Percentiles rank a stretch among this genome's conserved stretches.
These are phyloP conservation scores for Pseudopithomyces maydicus DNA, from an alignment of 2,329 filamentous ascomycete species.

Conservation along the genomic window DNA sequence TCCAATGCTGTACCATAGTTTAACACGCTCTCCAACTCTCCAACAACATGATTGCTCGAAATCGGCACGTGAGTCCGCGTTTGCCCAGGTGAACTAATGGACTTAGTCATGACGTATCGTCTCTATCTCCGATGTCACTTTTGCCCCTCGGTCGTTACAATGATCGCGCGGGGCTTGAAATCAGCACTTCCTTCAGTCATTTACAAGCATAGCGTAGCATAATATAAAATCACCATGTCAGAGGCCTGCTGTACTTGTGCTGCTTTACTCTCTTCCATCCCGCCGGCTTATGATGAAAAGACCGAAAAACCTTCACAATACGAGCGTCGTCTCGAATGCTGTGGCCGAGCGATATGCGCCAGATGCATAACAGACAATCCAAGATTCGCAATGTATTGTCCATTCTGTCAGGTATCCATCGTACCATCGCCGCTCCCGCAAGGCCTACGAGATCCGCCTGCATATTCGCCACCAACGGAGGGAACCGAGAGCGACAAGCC, in stretches of 20 bases:
- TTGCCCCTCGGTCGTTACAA: constrained; percentile 7
- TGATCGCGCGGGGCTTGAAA: not conserved
- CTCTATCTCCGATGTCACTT: constrained; percentile 17
- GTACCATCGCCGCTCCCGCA: constrained; percentile 65
- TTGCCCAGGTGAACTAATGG: constrained; percentile 23
- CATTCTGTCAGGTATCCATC: constrained; percentile 76
- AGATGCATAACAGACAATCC: constrained; percentile 71
- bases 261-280: constrained; percentile 61
- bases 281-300: constrained; percentile 58
- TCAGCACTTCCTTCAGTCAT: not conserved
- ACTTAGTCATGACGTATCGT: constrained; percentile 42
- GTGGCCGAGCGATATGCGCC: constrained; percentile 72
- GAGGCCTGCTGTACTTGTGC: constrained; percentile 74
- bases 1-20: too few relatives aligned
- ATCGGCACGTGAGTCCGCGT: constrained; percentile 26
- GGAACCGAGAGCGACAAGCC: constrained; percentile 43
- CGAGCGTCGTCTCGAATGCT: constrained; percentile 70
- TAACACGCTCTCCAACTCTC: too few relatives aligned
- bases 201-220: constrained; percentile 6
- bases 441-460: constrained; percentile 70
- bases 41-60: not conserved
- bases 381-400: constrained; percentile 70
- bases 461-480: constrained; percentile 58
- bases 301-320: constrained; percentile 65
- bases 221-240: constrained; percentile 22